Base-by-base conservation (phyloP, 2,329 filamentous ascomycete species). In the Trichophyton mentagrophytes region DNA sequence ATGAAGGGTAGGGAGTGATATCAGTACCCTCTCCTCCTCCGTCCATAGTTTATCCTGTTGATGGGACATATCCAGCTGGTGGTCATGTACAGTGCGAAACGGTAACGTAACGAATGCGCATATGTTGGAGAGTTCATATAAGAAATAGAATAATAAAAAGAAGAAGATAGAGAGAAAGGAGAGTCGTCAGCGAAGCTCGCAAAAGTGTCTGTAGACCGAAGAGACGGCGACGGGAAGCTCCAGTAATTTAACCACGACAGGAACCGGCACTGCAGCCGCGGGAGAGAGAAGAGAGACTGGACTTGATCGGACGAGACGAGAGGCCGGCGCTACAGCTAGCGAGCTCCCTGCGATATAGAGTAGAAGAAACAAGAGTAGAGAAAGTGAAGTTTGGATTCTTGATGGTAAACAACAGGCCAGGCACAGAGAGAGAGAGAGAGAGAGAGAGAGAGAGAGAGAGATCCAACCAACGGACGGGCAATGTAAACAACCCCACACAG, bases 1-100 rank as follows among this genome's bases (percentile, higher is more conserved):
- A 15, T 53, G 58, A 51, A 36, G 2, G 13, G 15, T 15, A 42
- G 33, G 20, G 13, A 57, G 20, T 30, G 20, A 33, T 42, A 40
- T 40, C 36, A 68, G 61, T 75, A 76, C 74, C 73, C 73, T 76
- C 71, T 76, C 74, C 69, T 76, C 74, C 69, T 76, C 74, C 38
- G 72, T 71, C 74, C 74, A 76, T 69, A 70, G 70, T 65, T 68
- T 72, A 65, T 76, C 74, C 61, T 69, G 65, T 73, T 66, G 69
- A 70, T 70, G 72, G 70, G 74, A 76, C 74, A 76, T 76, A 67
- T 74, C 72, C 73, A 68, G 67, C 55, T 53, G 57, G n/a, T 61
- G 57, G n/a, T 61, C 60, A 61, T 63, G 27, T 58, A 63, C 30
- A n/a, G 22, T 36, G 33, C 44, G 55, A 57, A 44, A 42, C 42